Evolutionary conservation across 139 green algal genomes (phyloP).

Genomic region (Auxenochlorella protothecoides): DNA sequence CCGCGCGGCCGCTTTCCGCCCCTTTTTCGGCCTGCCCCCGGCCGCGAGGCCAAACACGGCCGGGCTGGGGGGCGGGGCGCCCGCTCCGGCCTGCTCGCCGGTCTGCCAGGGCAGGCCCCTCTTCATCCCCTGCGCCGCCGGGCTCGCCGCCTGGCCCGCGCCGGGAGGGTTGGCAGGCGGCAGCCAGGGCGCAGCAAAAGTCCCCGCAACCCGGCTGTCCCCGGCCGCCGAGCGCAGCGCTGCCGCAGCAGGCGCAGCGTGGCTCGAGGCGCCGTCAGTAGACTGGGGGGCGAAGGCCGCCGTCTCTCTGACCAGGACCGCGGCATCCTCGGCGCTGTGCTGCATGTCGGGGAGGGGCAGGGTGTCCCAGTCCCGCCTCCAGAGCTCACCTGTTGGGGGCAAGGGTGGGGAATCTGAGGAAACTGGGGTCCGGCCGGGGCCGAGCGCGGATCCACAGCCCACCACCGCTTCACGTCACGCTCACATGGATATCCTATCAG

Average conservation of each 20-base stretch:
- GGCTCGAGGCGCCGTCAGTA: neutral
- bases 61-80: no score
- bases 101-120: no score
- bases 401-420: no score
- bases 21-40: no score
- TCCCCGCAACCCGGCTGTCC: neutral
- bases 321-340: slow-evolving; percentile 10
- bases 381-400: slow-evolving; percentile 26
- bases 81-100: no score
- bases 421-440: neutral
- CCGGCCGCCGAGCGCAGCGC: neutral
- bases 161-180: neutral
- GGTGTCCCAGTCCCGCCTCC: slow-evolving; percentile 37
- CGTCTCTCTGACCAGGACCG: slow-evolving; percentile 9
- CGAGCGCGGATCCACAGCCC: neutral
- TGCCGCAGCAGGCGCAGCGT: neutral
- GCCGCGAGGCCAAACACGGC: no score
- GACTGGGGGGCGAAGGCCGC: neutral
- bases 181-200: neutral
- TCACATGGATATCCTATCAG: neutral
- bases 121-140: no score
- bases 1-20: no score
- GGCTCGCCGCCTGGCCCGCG: no score
- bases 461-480: neutral
- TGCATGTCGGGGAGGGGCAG: slow-evolving; percentile 30